Conservation (phyloP, 805 yeast genomes). For the Brettanomyces custersianus region DNA sequence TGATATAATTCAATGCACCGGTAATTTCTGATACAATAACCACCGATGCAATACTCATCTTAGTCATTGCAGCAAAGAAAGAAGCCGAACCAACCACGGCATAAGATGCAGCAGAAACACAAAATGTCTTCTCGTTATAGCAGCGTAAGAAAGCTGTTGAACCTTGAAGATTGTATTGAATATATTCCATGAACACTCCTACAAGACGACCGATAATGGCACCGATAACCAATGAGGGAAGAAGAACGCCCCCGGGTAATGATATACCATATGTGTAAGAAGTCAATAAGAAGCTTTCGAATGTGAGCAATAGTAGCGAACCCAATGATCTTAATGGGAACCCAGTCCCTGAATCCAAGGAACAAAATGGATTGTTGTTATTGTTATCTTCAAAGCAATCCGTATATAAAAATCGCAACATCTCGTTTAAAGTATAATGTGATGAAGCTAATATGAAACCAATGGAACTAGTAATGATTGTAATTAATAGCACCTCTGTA, state of each 20-base stretch:
- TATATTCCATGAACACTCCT: constrained; percentile 41
- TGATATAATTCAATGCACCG: constrained; percentile 75
- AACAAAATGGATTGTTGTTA: constrained; percentile 16
- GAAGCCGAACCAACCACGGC: constrained; percentile 87
- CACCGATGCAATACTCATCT: constrained; percentile 71
- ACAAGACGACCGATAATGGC: constrained; percentile 48
- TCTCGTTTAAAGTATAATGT: constrained; percentile 46
- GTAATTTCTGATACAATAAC: constrained; percentile 77
- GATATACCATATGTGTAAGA: constrained; percentile 62
- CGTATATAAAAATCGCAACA: constrained; percentile 55
- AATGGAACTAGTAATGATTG: constrained; percentile 42
- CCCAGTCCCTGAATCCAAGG: constrained; percentile 12
- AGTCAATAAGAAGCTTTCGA: constrained; percentile 51
- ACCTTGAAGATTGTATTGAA: constrained; percentile 32
- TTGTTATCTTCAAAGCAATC: constrained; percentile 39
- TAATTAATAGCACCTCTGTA: constrained; percentile 40
- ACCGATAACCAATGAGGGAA: constrained; percentile 58
- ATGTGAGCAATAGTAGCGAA: constrained; percentile 28
- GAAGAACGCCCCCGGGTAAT: constrained; percentile 59
- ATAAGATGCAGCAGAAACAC: constrained; percentile 80
- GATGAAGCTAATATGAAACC: constrained; percentile 24
- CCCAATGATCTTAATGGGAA: constrained; percentile 28
- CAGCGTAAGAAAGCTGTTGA: constrained; percentile 32
- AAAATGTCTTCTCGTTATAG: constrained; percentile 30
- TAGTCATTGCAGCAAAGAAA: constrained; percentile 70